Base-by-base conservation (phyloP, 208 protist genomes). In the Trypanosoma vivax region DNA sequence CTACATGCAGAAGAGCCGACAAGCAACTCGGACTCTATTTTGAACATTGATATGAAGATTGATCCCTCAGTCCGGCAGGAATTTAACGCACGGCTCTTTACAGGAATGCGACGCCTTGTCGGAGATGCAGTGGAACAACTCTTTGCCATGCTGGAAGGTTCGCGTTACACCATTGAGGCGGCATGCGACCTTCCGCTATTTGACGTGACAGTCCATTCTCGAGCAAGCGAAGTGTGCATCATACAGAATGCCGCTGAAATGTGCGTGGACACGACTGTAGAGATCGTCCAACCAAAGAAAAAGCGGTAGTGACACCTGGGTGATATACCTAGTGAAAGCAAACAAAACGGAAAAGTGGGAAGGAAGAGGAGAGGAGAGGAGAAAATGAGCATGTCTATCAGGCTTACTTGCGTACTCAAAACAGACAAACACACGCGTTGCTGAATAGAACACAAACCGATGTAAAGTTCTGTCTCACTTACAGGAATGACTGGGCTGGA, bases 131-230 rank as follows among this genome's bases (percentile, higher is more conserved):
- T 54, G 18, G 56, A 52, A 2, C 41, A 16, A 10, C n/a, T 65
- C 1, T 65, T 49, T 37, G n/a, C 60, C 2, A 53, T 10, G 13
- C 48, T 33, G 13, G 60, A 65, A 14, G 39, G 3, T 73, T 83
- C 40, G 38, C 53, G 31, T 42, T 37, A 62, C 19, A 63, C 56
- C 0, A 57, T 88, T 18, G 73, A 88, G 39, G 65, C 66, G 30
- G 73, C 65, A 27, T 83, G 73, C 46, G 51, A 67, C 29, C 54
- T 86, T 5, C 74, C 75, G 0, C 74, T 88, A n/a, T 49, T 92
- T 5, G 72, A 69, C 3, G 67, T 73, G 7, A 73, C 82, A 47
- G 38, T 61, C 30, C 40, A 43, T 34, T 31, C 28, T 27, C 85
- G 85, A 0, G 50, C 53, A 42, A 57, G 71, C 9, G 78, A 85